A percentile compares a stretch with the other conserved stretches of the same genome.
phyloP scores from a whole-genome alignment of 768 basidiomycete species.

The Tricholoma bakamatsutake region DNA sequence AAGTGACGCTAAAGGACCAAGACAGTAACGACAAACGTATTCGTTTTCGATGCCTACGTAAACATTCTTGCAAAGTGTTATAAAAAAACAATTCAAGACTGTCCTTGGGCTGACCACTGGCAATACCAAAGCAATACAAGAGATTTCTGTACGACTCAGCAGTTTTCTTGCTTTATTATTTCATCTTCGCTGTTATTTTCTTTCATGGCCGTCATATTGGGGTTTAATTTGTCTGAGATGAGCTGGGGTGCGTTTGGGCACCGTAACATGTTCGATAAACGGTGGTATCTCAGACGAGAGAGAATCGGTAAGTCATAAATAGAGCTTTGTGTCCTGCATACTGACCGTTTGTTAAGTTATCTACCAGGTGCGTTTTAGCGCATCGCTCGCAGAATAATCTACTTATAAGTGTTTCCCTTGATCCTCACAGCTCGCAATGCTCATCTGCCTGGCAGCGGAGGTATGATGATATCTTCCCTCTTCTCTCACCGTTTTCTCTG shows the following conservation, averaged over 20 bases:
- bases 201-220: slow-evolving; percentile 25
- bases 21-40: too few species aligned
- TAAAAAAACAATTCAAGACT: too few species aligned
- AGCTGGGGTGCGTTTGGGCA: slow-evolving; percentile 25
- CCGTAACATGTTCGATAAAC: slow-evolving; percentile 24
- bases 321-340: background rate
- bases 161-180: too few species aligned
- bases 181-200: background rate
- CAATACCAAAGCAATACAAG: too few species aligned
- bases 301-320: slow-evolving; percentile 20
- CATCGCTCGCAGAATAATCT: background rate
- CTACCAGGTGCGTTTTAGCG: slow-evolving; percentile 3
- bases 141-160: too few species aligned
- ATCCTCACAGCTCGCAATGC: slow-evolving; percentile 23
- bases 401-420: background rate
- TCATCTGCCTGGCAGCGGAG: slow-evolving; percentile 27
- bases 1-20: too few species aligned
- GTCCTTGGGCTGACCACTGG: too few species aligned
- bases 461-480: slow-evolving; percentile 10
- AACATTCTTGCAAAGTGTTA: too few species aligned
- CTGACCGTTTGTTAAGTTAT: slow-evolving; percentile 6
- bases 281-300: slow-evolving; percentile 27
- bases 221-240: slow-evolving; percentile 31
- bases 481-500: background rate
- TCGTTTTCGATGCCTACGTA: too few species aligned